Percentiles rank a stretch among this genome's conserved stretches.
Evolutionary conservation across 2,329 filamentous ascomycete genomes (phyloP).

Genomic region (Lomentospora prolificans): DNA sequence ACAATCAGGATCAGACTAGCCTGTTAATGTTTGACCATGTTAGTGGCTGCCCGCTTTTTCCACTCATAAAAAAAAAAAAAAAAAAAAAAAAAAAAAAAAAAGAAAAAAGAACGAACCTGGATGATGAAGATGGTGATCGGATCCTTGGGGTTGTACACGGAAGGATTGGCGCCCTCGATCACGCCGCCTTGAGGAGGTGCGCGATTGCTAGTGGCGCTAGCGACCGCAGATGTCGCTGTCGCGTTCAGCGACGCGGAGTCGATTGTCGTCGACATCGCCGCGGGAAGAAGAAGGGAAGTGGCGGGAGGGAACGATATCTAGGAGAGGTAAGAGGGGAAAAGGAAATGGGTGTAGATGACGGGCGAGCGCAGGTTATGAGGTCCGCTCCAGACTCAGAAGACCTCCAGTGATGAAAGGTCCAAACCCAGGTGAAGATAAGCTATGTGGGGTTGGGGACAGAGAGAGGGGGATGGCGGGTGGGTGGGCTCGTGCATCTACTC

Average conservation of each 20-base stretch:
- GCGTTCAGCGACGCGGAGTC: neutral
- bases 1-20: slow-evolving; percentile 37
- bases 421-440: neutral
- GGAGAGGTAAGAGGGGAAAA: neutral
- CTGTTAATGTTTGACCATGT: slow-evolving; percentile 14
- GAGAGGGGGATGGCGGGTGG: no score
- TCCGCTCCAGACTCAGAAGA: neutral
- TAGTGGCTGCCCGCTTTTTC: neutral
- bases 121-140: slow-evolving; percentile 71
- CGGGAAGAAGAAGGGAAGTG: neutral
- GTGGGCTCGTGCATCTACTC: no score
- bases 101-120: slow-evolving; percentile 35
- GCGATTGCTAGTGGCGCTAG: slow-evolving; percentile 11
- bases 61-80: neutral
- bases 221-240: neutral
- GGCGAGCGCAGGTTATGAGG: neutral
- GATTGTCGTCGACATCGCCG: neutral
- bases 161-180: slow-evolving; percentile 60
- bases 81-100: neutral
- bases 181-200: slow-evolving; percentile 47
- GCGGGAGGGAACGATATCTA: neutral
- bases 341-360: neutral
- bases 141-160: slow-evolving; percentile 58
- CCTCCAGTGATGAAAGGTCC: neutral
- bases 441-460: neutral